Percentiles rank a stretch among this genome's conserved stretches.
Conservation (phyloP, 2,329 filamentous ascomycete genomes). For the Escovopsis sp. region DNA sequence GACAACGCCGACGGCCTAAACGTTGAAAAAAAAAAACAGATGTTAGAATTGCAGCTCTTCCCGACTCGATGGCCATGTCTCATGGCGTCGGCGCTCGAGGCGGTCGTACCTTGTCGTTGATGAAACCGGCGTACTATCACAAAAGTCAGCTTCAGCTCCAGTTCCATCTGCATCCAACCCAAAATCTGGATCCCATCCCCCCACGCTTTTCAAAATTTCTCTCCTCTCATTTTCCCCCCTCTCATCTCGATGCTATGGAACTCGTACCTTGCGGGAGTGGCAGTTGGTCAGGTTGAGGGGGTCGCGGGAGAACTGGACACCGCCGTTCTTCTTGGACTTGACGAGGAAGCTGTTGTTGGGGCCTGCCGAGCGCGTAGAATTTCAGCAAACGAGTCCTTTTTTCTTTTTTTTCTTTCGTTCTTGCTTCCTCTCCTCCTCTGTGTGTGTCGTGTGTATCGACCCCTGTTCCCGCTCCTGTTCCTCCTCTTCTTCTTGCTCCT, state of each 20-base stretch:
- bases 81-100: not conserved
- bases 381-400: constrained; percentile 1
- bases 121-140: constrained; percentile 71
- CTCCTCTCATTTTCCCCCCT: not conserved
- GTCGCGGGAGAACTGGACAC: constrained; percentile 84
- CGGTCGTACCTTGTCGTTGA: constrained; percentile 70
- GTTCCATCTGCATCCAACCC: no score
- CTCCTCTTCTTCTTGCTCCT: no score
- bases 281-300: constrained; percentile 87
- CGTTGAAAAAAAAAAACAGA: constrained; percentile 13
- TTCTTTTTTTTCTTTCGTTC: not conserved
- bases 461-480: no score
- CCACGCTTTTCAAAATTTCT: no score
- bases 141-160: constrained; percentile 20
- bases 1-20: constrained; percentile 68
- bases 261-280: constrained; percentile 71
- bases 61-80: no score
- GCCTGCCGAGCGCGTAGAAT: constrained; percentile 37
- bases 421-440: no score
- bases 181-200: no score
- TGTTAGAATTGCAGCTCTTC: not conserved
- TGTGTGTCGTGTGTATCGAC: no score
- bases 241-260: not conserved
- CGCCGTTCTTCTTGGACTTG: constrained; percentile 68
- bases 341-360: constrained; percentile 81